Evolutionary conservation across 106 monocot species (phyloP).

Genomic region (Alisma plantagoaquatica): DNA sequence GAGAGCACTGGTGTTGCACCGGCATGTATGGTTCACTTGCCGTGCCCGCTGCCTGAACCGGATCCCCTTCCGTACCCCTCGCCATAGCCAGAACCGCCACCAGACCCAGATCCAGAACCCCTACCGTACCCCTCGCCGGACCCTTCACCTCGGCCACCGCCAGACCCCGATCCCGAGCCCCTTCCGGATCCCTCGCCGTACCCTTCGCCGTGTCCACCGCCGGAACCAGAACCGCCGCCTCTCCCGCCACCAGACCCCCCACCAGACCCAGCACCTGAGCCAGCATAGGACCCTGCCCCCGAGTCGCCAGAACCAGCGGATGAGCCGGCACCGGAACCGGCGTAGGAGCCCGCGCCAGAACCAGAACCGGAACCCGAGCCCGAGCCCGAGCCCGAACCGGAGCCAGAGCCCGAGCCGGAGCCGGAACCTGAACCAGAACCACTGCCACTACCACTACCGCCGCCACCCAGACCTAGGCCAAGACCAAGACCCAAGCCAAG

Average conservation of each 20-base stretch:
- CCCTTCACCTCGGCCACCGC: constrained; percentile 1
- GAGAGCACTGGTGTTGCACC: no score
- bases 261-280: constrained; percentile 6
- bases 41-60: background rate
- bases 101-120: constrained; percentile 1
- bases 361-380: constrained; percentile 11
- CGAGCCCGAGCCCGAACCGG: background rate
- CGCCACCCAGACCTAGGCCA: no score
- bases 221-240: background rate
- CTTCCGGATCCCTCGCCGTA: no score
- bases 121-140: constrained; percentile 2
- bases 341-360: constrained; percentile 6
- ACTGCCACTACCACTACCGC: no score
- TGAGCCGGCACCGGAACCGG: constrained; percentile 6
- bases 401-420: constrained; percentile 2
- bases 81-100: constrained; percentile 2
- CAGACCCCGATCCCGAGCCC: background rate
- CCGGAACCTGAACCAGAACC: no score
- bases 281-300: background rate
- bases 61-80: background rate
- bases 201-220: background rate
- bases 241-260: constrained; percentile 1
- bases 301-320: background rate
- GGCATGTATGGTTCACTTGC: no score
- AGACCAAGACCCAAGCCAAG: background rate